Conservation (phyloP, 306 rosid species). For the Vigna mungo region DNA sequence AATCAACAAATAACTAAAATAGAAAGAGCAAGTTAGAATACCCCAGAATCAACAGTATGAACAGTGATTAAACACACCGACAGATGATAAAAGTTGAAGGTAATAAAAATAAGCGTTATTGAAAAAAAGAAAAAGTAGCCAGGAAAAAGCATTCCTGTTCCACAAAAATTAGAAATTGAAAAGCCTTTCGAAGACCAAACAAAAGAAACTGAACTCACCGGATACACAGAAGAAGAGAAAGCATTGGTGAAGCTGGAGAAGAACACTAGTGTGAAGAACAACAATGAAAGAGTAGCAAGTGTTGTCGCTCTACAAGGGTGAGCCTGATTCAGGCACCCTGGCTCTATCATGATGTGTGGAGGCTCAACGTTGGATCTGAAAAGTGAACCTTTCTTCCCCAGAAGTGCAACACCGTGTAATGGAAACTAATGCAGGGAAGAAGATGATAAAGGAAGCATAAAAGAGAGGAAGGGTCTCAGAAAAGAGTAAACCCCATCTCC, state of each 20-base stretch:
- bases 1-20: background rate
- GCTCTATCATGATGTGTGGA: slow-evolving; percentile 49
- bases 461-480: background rate
- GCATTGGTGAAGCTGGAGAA: slow-evolving; percentile 60
- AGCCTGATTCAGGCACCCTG: slow-evolving; percentile 41
- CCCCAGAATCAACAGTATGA: slow-evolving; percentile 9
- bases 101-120: background rate
- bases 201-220: slow-evolving; percentile 54
- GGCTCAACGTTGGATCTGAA: slow-evolving; percentile 49
- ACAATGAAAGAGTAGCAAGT: slow-evolving; percentile 52
- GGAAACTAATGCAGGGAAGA: slow-evolving; percentile 11
- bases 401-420: slow-evolving; percentile 1
- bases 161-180: slow-evolving; percentile 33
- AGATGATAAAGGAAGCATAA: background rate
- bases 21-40: background rate
- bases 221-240: slow-evolving; percentile 64
- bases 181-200: background rate
- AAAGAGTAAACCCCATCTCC: slow-evolving; percentile 22
- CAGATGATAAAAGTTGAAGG: background rate
- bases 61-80: background rate
- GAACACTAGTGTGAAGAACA: slow-evolving; percentile 53
- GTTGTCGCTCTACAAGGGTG: slow-evolving; percentile 49
- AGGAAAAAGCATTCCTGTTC: slow-evolving; percentile 5
- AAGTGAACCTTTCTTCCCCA: background rate
- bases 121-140: slow-evolving; percentile 7